phyloP scores from a whole-genome alignment of 2,329 filamentous ascomycete genomes.

The Nemania sp. region DNA sequence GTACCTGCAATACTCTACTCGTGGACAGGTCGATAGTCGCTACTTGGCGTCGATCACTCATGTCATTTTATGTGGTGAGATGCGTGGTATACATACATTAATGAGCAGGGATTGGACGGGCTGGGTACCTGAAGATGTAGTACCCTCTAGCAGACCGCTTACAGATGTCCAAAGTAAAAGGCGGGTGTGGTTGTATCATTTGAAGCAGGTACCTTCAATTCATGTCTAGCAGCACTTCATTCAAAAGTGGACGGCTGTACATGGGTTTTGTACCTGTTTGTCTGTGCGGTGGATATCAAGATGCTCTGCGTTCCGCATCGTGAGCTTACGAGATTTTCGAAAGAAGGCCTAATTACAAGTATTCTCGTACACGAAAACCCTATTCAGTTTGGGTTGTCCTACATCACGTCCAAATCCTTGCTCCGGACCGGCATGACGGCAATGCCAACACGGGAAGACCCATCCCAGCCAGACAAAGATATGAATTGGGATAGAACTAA shows the following conservation, averaged over 20 bases:
- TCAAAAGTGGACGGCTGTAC: slow-evolving; percentile 20
- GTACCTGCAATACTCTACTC: slow-evolving; percentile 26
- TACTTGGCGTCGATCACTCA: slow-evolving; percentile 35
- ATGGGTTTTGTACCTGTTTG: slow-evolving; percentile 16
- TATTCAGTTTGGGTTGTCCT: slow-evolving; percentile 17
- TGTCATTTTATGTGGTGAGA: slow-evolving; percentile 33
- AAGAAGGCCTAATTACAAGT: slow-evolving; percentile 7
- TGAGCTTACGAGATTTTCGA: slow-evolving; percentile 6
- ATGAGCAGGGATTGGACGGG: slow-evolving; percentile 32
- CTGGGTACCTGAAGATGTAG: slow-evolving; percentile 33
- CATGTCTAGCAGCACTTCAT: slow-evolving; percentile 15
- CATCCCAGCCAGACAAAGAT: slow-evolving; percentile 22
- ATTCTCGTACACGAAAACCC: slow-evolving; percentile 9
- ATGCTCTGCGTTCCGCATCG: slow-evolving; percentile 27
- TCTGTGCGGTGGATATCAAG: slow-evolving; percentile 27
- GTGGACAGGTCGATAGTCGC: slow-evolving; percentile 34
- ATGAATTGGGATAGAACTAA: slow-evolving; percentile 23
- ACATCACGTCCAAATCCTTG: slow-evolving; percentile 25
- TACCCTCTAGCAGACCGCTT: slow-evolving; percentile 35
- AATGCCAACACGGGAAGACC: slow-evolving; percentile 29
- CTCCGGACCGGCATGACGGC: slow-evolving; percentile 27
- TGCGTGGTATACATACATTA: slow-evolving; percentile 34
- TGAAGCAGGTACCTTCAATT: slow-evolving; percentile 1
- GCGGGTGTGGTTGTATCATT: slow-evolving; percentile 35
- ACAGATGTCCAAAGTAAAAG: slow-evolving; percentile 29